Evolutionary conservation across 2,329 filamentous ascomycete genomes (phyloP).

Genomic region (Pseudodiploospora longispora): DNA sequence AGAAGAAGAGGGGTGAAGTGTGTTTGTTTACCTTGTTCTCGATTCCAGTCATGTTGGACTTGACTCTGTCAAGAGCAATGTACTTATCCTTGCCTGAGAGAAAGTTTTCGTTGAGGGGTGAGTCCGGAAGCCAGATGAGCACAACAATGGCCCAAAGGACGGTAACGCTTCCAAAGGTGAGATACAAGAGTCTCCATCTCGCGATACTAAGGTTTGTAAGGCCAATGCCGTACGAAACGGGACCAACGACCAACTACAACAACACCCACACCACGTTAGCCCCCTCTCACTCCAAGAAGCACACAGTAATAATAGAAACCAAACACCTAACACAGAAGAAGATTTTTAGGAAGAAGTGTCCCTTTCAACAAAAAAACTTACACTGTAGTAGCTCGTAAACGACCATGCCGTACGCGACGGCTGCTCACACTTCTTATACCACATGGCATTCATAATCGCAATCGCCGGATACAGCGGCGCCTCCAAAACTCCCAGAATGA

Average conservation of each 20-base stretch:
- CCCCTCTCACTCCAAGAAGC: not conserved
- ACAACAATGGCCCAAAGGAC: slow-evolving; percentile 13
- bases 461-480: slow-evolving; percentile 8
- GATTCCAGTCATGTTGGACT: slow-evolving; percentile 26
- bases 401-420: not conserved
- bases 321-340: not conserved
- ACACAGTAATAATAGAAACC: too few species aligned
- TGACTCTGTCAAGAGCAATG: slow-evolving; percentile 22
- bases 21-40: slow-evolving; percentile 14
- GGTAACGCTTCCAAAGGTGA: slow-evolving; percentile 17
- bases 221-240: slow-evolving; percentile 23
- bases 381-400: not conserved
- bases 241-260: slow-evolving; percentile 13
- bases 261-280: not conserved
- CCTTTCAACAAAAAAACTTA: not conserved
- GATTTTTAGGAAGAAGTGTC: not conserved
- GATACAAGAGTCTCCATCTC: slow-evolving; percentile 20
- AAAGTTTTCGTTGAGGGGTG: slow-evolving; percentile 19
- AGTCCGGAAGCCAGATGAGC: slow-evolving; percentile 15
- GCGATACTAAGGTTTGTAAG: slow-evolving; percentile 14
- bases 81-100: slow-evolving; percentile 18
- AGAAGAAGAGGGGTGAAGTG: not conserved
- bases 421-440: slow-evolving; percentile 1
- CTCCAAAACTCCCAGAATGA: slow-evolving; percentile 23
- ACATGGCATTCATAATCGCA: not conserved